These are phyloP conservation scores for Geosiphon pyriformis DNA, from an alignment of 192 early-diverging fungal genomes.

Conservation along the genomic window DNA sequence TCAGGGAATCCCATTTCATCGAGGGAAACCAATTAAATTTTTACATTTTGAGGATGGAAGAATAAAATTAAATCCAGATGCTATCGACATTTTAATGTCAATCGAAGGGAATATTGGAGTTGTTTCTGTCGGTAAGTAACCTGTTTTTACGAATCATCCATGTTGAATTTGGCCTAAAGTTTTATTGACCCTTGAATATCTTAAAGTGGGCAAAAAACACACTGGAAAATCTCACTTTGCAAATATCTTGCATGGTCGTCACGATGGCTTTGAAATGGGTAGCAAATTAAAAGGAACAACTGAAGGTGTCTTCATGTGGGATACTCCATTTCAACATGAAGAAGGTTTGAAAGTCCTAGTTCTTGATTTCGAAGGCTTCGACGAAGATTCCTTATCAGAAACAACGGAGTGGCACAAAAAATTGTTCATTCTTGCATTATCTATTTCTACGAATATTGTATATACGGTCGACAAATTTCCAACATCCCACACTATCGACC, in stretches of 20 bases:
- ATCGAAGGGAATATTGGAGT: neutral
- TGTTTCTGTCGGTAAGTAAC: neutral
- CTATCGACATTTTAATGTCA: neutral
- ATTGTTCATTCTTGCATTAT: neutral
- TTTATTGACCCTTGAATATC: neutral
- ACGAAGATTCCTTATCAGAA: neutral
- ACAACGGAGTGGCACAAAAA: neutral
- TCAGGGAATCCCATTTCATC: neutral
- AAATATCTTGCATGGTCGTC: conserved; percentile 6
- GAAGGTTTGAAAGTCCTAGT: neutral
- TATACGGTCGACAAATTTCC: neutral
- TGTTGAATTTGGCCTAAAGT: neutral
- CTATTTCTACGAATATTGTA: neutral
- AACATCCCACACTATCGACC: neutral
- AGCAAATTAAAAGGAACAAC: neutral
- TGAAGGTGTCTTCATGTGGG: neutral
- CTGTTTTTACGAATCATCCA: neutral
- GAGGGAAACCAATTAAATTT: neutral
- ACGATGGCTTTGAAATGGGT: conserved; percentile 2
- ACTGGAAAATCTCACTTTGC: neutral
- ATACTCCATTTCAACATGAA: neutral
- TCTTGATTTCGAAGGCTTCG: conserved; percentile 7
- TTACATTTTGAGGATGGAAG: neutral
- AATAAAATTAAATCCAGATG: neutral
- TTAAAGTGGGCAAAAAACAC: neutral